Base-by-base conservation (phyloP, 2,329 filamentous ascomycete genomes). In the Thelonectria blattea region DNA sequence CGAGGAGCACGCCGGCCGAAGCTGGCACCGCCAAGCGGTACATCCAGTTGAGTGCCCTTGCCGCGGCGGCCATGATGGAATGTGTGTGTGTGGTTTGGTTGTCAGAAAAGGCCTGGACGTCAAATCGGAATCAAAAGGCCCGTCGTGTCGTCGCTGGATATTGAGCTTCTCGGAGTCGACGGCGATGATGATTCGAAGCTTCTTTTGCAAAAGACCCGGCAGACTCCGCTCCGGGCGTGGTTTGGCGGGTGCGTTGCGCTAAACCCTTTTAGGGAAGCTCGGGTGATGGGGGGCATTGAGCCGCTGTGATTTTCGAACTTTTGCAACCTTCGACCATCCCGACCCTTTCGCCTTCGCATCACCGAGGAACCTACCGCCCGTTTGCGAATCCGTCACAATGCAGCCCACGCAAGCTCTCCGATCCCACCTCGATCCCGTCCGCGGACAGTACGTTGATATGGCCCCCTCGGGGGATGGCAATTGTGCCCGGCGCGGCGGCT, bases 1-100 rank as follows among this genome's bases (percentile, higher is more conserved):
- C 81, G 62, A 94, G 73, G 58, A 86, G 84, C 69, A 87, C 81
- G 69, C 84, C 91, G 68, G 91, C 77, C 62, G 91, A 87, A 58
- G 86, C 83, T 48, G 94, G 93, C 55, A 97, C 80, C 65, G 91
- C 91, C 76, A 83, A 83, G 70, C 83, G 83, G 80, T 89, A 91
- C 73, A 90, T 76, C 66, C 81, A 75, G 72, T 83, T 83, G 67
- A 92, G 83, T 48, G 80, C 78, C 73, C 84, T 82, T 65, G 85
- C 82, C 78, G 80, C 78, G 71, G 82, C 80, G 66, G 83, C 81
- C 84, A 86, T 86, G 63, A 65, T 75, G 56, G 63, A 65, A 75
- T 56, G 41, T 37, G 34, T 18, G 18, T 18, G 59, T n/a, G 18
- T 42, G n/a, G 5, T 41, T 45, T 27, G 47, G 47, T 20, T 27